Percentiles rank a stretch among this genome's conserved stretches.
phyloP scores from a whole-genome alignment of 2,329 filamentous ascomycete species.

The Paradendryphiella salina region DNA sequence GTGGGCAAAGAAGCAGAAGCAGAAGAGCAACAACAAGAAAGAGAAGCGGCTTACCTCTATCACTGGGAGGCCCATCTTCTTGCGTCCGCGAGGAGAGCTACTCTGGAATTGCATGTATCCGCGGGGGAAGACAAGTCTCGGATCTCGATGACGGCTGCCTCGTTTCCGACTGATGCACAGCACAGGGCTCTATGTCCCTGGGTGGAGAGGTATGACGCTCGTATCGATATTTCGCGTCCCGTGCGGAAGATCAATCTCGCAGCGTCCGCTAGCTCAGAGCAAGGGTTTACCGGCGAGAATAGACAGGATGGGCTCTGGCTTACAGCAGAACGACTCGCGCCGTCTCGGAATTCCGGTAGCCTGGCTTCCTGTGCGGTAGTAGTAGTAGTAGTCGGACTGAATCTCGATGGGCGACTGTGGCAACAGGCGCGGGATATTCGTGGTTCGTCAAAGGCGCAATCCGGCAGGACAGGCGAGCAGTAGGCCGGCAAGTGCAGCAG shows the following conservation, averaged over 20 bases:
- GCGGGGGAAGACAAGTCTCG: not conserved
- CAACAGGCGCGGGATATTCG: not conserved
- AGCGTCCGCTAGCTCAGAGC: slow-evolving; percentile 17
- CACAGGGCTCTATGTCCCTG: slow-evolving; percentile 16
- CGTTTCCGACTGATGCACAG: not conserved
- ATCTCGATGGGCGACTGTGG: not conserved
- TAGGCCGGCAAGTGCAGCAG: not conserved
- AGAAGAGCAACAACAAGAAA: not conserved
- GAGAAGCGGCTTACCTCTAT: slow-evolving; percentile 39
- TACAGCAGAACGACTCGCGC: too few relatives aligned
- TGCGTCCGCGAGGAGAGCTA: slow-evolving; percentile 22
- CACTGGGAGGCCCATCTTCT: slow-evolving; percentile 34
- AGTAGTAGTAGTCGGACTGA: not conserved
- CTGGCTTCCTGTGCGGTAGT: not conserved
- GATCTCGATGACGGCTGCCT: slow-evolving; percentile 6
- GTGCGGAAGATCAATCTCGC: slow-evolving; percentile 27
- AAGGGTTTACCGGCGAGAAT: slow-evolving; percentile 4
- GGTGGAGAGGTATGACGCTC: slow-evolving; percentile 37
- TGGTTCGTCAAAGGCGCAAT: not conserved
- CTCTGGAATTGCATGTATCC: slow-evolving; percentile 24
- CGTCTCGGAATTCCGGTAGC: not conserved
- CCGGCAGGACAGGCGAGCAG: slow-evolving; percentile 3
- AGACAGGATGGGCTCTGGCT: not conserved
- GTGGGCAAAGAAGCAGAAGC: not conserved
- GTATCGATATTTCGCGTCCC: slow-evolving; percentile 23